A percentile compares a stretch with the other conserved stretches of the same genome.
Conservation (phyloP, 192 early-diverging fungal species). For the Coemansia sp. region DNA sequence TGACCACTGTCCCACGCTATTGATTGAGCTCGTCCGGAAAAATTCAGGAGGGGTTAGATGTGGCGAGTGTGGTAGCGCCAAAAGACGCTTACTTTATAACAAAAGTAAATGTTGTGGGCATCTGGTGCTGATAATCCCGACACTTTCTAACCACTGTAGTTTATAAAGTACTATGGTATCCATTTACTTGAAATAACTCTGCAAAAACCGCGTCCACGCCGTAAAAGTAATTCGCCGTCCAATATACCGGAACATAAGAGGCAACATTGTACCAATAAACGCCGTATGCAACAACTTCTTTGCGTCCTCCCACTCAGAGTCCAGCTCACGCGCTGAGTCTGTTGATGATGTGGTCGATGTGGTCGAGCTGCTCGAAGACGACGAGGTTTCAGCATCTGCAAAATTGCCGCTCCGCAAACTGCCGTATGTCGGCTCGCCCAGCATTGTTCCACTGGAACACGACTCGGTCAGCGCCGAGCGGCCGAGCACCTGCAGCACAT, state of each 20-base stretch:
- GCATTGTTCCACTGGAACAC: not conserved
- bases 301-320: conserved; percentile 49
- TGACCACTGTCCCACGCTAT: no score
- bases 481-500: conserved; percentile 43
- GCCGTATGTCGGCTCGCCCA: conserved; percentile 14
- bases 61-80: no score
- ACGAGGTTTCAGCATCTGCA: not conserved
- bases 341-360: not conserved
- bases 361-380: conserved; percentile 2
- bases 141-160: no score
- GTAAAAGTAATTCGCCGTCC: conserved; percentile 38
- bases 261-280: conserved; percentile 40
- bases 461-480: conserved; percentile 19
- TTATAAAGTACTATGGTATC: no score
- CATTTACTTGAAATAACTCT: conserved; percentile 22
- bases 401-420: conserved; percentile 21
- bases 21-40: no score
- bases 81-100: no score
- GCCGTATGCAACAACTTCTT: conserved; percentile 40
- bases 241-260: conserved; percentile 37
- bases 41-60: no score
- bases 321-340: not conserved
- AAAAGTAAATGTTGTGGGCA: no score
- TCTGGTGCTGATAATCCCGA: no score
- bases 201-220: conserved; percentile 34